Percentiles rank a stretch among this genome's conserved stretches.
phyloP scores from a whole-genome alignment of 306 rosid genomes.

The Clitoria ternatea region DNA sequence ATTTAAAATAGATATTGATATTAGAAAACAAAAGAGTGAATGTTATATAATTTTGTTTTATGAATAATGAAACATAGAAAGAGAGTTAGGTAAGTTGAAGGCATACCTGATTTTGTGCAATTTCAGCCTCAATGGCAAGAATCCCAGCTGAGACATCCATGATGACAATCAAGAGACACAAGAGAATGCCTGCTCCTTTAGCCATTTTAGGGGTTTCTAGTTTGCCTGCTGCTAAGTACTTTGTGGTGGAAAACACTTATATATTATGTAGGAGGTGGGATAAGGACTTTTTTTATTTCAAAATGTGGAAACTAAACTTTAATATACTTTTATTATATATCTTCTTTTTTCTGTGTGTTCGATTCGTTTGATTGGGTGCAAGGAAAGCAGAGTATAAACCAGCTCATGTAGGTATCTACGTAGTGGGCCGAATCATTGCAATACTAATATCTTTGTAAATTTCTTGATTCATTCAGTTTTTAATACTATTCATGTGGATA shows the following conservation, averaged over 20 bases:
- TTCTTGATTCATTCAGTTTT: constrained; percentile 24
- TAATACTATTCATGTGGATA: not conserved
- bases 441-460: not conserved
- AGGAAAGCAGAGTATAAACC: constrained; percentile 81
- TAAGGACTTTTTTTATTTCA: constrained; percentile 44
- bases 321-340: constrained; percentile 32
- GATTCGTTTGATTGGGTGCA: constrained; percentile 76
- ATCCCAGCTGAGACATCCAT: constrained; percentile 78
- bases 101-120: constrained; percentile 84
- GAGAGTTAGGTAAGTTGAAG: not conserved
- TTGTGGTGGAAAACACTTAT: not conserved
- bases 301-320: constrained; percentile 37
- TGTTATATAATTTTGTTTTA: too few relatives aligned
- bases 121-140: constrained; percentile 86
- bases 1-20: too few relatives aligned
- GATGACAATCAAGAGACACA: constrained; percentile 65
- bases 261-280: constrained; percentile 13
- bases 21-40: too few relatives aligned
- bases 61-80: not conserved
- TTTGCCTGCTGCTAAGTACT: constrained; percentile 1
- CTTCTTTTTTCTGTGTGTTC: constrained; percentile 9
- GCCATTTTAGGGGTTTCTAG: constrained; percentile 41
- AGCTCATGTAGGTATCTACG: constrained; percentile 47
- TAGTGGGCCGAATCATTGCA: constrained; percentile 7
- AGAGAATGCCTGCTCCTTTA: constrained; percentile 47